phyloP scores from a whole-genome alignment of 768 basidiomycete species.

The Coprinopsis cinerea region DNA sequence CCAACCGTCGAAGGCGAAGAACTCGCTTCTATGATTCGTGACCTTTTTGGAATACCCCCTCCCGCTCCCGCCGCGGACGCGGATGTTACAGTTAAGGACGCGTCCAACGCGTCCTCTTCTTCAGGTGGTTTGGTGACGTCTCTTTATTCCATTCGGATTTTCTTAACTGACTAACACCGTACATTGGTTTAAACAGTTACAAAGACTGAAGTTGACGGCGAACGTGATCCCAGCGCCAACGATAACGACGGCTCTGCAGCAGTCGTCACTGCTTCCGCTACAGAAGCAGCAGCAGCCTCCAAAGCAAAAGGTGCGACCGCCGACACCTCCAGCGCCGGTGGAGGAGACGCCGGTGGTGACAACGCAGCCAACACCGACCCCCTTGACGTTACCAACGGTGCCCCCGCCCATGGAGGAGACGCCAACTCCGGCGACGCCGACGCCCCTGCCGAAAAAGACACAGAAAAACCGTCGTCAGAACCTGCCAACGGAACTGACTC shows the following conservation, averaged over 20 bases:
- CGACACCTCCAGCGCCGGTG: slow-evolving; percentile 10
- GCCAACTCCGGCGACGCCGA: background rate
- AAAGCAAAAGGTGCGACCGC: slow-evolving; percentile 8
- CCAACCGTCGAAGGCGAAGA: slow-evolving; percentile 25
- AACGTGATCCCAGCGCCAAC: too few relatives aligned
- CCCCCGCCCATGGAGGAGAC: background rate
- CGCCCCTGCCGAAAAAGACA: background rate
- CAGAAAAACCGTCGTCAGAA: background rate
- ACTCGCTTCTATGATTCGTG: slow-evolving; percentile 29
- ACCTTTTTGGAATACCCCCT: slow-evolving; percentile 25
- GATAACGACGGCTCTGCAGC: too few relatives aligned
- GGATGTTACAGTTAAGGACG: slow-evolving; percentile 5
- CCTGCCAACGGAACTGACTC: background rate
- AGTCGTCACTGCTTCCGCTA: slow-evolving; percentile 5
- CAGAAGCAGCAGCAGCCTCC: background rate
- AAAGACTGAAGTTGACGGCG: background rate
- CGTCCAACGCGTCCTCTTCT: slow-evolving; percentile 9
- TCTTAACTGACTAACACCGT: slow-evolving; percentile 14
- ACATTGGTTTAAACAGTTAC: background rate
- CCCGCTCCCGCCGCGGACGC: slow-evolving; percentile 5
- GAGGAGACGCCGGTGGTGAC: slow-evolving; percentile 12
- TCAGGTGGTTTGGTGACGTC: slow-evolving; percentile 31
- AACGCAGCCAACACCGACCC: slow-evolving; percentile 7
- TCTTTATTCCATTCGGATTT: slow-evolving; percentile 13
- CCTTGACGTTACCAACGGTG: background rate